Evolutionary conservation across 441 rosid species (phyloP), one percentile per base, ranked within the genome.

Genomic region (Erodium chrysanthum): DNA sequence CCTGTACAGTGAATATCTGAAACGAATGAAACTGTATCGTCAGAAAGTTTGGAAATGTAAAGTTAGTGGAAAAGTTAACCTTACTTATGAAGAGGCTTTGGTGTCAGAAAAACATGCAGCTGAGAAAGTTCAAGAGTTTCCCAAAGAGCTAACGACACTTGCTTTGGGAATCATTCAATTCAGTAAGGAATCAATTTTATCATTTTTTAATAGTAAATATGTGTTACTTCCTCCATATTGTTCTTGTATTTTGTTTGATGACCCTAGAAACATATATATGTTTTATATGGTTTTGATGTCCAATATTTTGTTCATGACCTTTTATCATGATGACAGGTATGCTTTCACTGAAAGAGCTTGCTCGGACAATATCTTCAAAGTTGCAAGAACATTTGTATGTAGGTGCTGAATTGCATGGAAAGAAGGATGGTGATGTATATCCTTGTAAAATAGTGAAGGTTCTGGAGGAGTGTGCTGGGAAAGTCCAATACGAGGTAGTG

Each of bases 81-180:
- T 95, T 86, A 95, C 97, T 60, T 95, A 81, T 66, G 97, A 95
- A 79, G 98, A 90, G 87, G 98, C 99, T 68, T 78, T 92, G 83
- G 89, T 90, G 22, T 90, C 90, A 23, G 99, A 95, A 80, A 90
- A 82, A 75, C 71, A 60, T 46, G 94, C 91, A 7, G 64, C 73
- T 66, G 81, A 84, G 81, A 95, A 82, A 81, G 92, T 90, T 79
- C 93, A 90, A 78, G 85, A 81, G 68, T 79, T 95, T 62, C 88
- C 97, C 17, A 69, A 83, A 68, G 95, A 88, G 79, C 83, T 92
- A 70, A 84, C 83, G 71, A 80, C 78, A 44, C 90, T 87, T 74
- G 96, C 90, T 40, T 73, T 95, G 74, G 81, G 12, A 23, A 79
- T 81, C 70, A 84, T 95, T 75, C 97, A 95, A 69, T 95, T 82